phyloP scores from a whole-genome alignment of 2,329 filamentous ascomycete genomes.

The Ophiostoma fasciatum region DNA sequence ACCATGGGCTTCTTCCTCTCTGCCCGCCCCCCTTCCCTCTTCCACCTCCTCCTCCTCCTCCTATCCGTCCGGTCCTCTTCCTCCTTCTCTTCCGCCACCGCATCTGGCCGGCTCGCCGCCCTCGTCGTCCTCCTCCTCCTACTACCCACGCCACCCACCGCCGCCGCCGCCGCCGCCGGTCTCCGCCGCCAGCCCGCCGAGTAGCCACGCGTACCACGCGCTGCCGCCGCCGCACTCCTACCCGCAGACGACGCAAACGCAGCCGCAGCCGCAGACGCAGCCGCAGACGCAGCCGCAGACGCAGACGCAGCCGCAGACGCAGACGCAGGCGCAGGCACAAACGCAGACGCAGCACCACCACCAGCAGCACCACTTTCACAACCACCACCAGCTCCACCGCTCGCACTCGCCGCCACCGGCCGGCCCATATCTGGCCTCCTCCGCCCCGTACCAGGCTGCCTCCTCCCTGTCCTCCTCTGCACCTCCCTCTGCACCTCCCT shows the following conservation, averaged over 20 bases:
- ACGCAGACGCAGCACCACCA: conserved; percentile 1
- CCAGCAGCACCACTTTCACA: conserved; percentile 1
- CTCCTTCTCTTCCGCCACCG: too few relatives aligned
- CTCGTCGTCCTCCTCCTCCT: conserved; percentile 1
- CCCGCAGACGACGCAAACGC: conserved; percentile 2
- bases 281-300: background rate
- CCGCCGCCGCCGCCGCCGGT: conserved; percentile 25
- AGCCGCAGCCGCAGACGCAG: background rate
- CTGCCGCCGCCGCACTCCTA: conserved; percentile 15
- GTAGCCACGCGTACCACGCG: conserved; percentile 16
- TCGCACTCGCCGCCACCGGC: conserved; percentile 2
- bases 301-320: too few relatives aligned
- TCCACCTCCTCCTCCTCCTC: conserved; percentile 5
- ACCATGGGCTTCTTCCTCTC: conserved; percentile 7
- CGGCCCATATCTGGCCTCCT: conserved; percentile 12
- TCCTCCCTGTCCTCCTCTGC: background rate
- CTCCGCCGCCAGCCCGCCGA: conserved; percentile 29
- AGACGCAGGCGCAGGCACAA: conserved; percentile 9
- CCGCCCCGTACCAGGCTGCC: background rate
- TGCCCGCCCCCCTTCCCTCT: conserved; percentile 16
- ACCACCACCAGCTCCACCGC: background rate
- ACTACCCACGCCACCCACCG: conserved; percentile 2
- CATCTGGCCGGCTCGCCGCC: too few relatives aligned
- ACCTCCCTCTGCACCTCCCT: background rate
- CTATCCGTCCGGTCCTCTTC: too few relatives aligned